Conservation (phyloP, 2,329 filamentous ascomycete species). For the Aspergillus pseudoviridinutans region DNA sequence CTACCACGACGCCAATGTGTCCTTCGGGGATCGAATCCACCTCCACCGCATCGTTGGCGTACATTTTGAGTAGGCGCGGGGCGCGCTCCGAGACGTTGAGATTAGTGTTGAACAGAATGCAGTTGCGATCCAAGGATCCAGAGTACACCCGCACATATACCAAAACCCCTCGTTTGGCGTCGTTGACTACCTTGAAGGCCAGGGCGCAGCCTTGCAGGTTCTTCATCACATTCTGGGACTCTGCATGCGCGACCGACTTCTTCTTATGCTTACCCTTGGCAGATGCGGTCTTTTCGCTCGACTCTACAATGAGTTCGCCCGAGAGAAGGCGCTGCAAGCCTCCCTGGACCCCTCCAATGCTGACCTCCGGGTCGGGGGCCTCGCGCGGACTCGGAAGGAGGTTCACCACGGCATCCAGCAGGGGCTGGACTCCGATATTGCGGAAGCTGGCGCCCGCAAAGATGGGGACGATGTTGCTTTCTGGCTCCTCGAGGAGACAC, state of each 20-base stretch:
- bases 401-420: constrained; percentile 84
- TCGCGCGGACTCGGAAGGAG: constrained; percentile 80
- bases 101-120: constrained; percentile 81
- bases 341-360: constrained; percentile 56
- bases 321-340: constrained; percentile 49
- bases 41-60: constrained; percentile 81
- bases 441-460: constrained; percentile 90
- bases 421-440: constrained; percentile 88
- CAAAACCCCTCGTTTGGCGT: constrained; percentile 77
- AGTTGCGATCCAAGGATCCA: constrained; percentile 70
- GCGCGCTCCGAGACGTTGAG: constrained; percentile 74
- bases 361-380: constrained; percentile 73
- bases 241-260: constrained; percentile 43
- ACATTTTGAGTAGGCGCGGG: constrained; percentile 80
- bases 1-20: constrained; percentile 90
- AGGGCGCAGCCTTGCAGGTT: constrained; percentile 67
- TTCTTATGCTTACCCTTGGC: constrained; percentile 42
- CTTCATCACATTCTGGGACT: constrained; percentile 42
- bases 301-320: constrained; percentile 42
- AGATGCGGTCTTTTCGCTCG: constrained; percentile 26
- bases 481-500: constrained; percentile 59
- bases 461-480: constrained; percentile 72
- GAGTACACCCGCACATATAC: constrained; percentile 93
- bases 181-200: constrained; percentile 91
- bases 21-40: constrained; percentile 75